Percentiles rank a stretch among this genome's conserved stretches.
Conservation (phyloP, 176 grass and related monocot species). For the Carex kokanica region DNA sequence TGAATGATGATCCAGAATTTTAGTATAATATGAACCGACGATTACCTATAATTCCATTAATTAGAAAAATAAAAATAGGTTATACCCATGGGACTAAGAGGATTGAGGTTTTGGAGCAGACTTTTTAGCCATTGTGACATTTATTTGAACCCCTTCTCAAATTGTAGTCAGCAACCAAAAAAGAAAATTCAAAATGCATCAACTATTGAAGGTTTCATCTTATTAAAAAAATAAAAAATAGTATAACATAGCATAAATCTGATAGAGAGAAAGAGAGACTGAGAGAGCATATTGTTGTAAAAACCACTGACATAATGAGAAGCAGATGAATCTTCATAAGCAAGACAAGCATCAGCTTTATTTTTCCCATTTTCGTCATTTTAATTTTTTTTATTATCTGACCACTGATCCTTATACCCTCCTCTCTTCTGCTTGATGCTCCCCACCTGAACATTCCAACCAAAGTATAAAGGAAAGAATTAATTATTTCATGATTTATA, state of each 20-base stretch:
- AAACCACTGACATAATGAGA: conserved; percentile 93
- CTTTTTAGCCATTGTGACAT: conserved; percentile 91
- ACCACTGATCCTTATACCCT: conserved; percentile 94
- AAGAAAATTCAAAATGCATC: conserved; percentile 27
- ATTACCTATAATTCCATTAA: too few species aligned
- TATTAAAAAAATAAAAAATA: neutral
- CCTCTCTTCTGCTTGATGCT: conserved; percentile 90
- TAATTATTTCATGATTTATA: neutral
- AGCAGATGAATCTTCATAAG: conserved; percentile 96
- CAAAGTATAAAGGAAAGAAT: neutral
- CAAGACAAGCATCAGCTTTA: conserved; percentile 90
- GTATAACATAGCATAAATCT: neutral
- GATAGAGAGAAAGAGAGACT: neutral
- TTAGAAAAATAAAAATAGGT: neutral
- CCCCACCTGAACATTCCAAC: conserved; percentile 55
- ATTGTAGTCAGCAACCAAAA: conserved; percentile 62
- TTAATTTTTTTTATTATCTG: conserved; percentile 96
- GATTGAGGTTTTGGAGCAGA: conserved; percentile 82
- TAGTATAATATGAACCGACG: neutral
- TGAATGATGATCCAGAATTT: neutral
- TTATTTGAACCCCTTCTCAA: conserved; percentile 82
- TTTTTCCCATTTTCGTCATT: conserved; percentile 81
- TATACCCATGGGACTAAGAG: conserved; percentile 80
- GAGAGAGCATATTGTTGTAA: conserved; percentile 66
- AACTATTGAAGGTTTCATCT: neutral